phyloP scores from a whole-genome alignment of 495 filamentous ascomycete species.

The Aspergillus sparsus region DNA sequence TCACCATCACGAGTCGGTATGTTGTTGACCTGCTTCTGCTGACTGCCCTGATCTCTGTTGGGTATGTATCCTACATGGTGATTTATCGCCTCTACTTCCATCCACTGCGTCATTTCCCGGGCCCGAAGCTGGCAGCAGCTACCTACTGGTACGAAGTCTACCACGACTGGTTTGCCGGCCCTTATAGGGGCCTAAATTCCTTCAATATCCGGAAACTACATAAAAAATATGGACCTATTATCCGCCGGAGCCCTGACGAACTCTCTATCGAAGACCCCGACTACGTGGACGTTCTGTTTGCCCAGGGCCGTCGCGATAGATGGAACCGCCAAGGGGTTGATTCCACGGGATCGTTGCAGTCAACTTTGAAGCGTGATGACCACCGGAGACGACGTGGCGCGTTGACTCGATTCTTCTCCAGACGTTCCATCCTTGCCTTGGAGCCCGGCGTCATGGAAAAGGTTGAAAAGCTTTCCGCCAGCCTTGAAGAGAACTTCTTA shows the following conservation, averaged over 20 bases:
- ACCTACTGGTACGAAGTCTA: conserved; percentile 53
- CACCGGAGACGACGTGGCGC: conserved; percentile 1
- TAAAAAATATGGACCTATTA: background rate
- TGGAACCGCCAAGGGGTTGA: background rate
- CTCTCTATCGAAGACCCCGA: conserved; percentile 7
- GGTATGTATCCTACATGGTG: background rate
- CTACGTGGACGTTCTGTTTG: background rate
- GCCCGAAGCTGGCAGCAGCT: conserved; percentile 45
- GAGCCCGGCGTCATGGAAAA: background rate
- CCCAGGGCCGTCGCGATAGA: conserved; percentile 1
- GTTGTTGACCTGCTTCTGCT: background rate
- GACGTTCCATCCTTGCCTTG: background rate
- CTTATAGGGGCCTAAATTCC: conserved; percentile 3
- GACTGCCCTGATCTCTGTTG: background rate
- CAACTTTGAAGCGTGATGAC: background rate
- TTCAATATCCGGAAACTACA: background rate
- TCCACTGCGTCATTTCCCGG: conserved; percentile 49
- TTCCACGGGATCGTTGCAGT: background rate
- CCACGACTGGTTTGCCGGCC: conserved; percentile 39
- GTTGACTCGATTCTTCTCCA: background rate
- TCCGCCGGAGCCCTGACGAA: conserved; percentile 3
- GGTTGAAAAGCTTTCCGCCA: background rate
- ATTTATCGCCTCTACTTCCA: conserved; percentile 32
- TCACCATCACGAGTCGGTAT: conserved; percentile 14
- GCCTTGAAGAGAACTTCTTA: background rate